Evolutionary conservation across 129 eudicot genomes (phyloP), one percentile per base, ranked within the genome.

Genomic region (Mikania micrantha): DNA sequence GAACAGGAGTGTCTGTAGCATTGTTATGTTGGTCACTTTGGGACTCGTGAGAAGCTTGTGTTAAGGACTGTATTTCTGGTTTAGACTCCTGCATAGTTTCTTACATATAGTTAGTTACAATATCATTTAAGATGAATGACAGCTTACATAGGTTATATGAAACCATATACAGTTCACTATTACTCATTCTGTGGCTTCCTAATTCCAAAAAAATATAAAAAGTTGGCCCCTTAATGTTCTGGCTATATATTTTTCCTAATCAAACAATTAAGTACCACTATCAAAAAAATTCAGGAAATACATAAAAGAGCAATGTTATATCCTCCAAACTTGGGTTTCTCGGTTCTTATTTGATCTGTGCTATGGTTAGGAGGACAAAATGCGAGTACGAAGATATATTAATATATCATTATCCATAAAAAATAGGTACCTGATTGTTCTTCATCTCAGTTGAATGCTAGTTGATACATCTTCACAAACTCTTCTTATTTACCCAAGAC

Each of bases 21-120:
- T 86, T 86, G 35, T 88, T 88, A 49, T 81, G 91, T 22, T 74
- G 95, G 65, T 92, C 98, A 77, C 83, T 80, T 70, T 88, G 95
- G 35, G 95, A 82, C 67, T 88, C 98, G 56, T 84, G 96, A 17
- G 96, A 85, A 73, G 59, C 83, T 52, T 83, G 88, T 59, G 77
- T 52, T 32, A 84, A 69, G 21, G 85, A 75, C 62, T 88, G 88
- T 53, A 38, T 69, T 52, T 93, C 95, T 45, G 78, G 85, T 73
- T 82, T 74, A 35, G 78, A 72, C 40, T 88, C 96, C 98, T 93
- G 86, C 66, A 81, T 66, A 53, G 60, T n/a, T 36, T 71, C 66
- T 41, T 56, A 16, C 8, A 8, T 35, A 65, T 70, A 74, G 65
- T 66, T 70, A 57, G 65, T 66, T 70, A 57, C 44, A 17, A 28